A percentile compares a stretch with the other conserved stretches of the same genome.
phyloP scores from a whole-genome alignment of 75 land plant species.

The Adiantum capillusveneris region DNA sequence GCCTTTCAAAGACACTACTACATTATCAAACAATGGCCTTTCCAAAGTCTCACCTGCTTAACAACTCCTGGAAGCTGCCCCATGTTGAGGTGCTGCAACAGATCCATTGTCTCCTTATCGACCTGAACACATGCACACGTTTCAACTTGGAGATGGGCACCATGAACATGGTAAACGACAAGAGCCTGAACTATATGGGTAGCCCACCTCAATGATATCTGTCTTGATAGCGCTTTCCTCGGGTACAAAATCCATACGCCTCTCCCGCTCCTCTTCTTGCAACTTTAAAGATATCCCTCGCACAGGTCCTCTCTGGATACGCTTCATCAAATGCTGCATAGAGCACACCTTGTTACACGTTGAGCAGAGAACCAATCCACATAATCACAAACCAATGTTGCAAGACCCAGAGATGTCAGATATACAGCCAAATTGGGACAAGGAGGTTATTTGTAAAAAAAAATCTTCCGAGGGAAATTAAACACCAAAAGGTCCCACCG shows the following conservation, averaged over 20 bases:
- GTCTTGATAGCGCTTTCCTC: constrained; percentile 59
- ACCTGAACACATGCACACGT: constrained; percentile 2
- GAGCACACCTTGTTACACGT: neutral
- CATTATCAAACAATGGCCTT: neutral
- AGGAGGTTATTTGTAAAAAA: too few relatives aligned
- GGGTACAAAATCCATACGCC: constrained; percentile 67
- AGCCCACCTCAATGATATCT: constrained; percentile 44
- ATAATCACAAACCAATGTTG: too few relatives aligned
- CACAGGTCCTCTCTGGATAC: constrained; percentile 62
- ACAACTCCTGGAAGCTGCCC: too few relatives aligned
- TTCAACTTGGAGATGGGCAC: neutral
- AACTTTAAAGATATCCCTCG: constrained; percentile 58
- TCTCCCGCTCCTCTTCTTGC: constrained; percentile 72
- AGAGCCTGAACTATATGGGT: neutral
- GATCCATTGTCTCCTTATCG: constrained; percentile 53
- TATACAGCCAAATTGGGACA: too few relatives aligned
- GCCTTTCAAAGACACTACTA: neutral
- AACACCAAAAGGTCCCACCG: too few relatives aligned
- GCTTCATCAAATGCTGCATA: constrained; percentile 48
- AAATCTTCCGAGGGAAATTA: too few relatives aligned
- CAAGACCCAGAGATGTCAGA: too few relatives aligned
- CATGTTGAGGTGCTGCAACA: too few relatives aligned
- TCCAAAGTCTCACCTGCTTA: constrained; percentile 13
- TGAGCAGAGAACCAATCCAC: neutral
- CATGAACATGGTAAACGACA: neutral